Conservation (phyloP, 2,329 filamentous ascomycete genomes). For the Plectosphaerella plurivora region DNA sequence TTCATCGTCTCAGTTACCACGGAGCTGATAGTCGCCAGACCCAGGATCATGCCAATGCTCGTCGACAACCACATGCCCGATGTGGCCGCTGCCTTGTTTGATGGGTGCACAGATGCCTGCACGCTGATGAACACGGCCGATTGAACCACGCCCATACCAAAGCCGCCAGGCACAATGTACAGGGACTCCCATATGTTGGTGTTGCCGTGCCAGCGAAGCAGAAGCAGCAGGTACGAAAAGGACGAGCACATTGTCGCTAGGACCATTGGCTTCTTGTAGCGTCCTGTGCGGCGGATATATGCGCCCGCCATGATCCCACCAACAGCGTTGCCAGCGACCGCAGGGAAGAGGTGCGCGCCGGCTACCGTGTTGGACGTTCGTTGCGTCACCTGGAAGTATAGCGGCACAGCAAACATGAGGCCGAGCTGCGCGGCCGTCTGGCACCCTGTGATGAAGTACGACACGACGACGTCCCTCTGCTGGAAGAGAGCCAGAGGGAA, state of each 20-base stretch:
- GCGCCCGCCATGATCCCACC: constrained; percentile 57
- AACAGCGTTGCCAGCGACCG: constrained; percentile 61
- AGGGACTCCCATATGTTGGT: constrained; percentile 51
- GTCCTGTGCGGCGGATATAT: constrained; percentile 51
- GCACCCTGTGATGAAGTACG: constrained; percentile 45
- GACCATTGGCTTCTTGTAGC: constrained; percentile 51
- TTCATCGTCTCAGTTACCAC: constrained; percentile 17
- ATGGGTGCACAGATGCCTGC: constrained; percentile 30
- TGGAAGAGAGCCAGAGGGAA: constrained; percentile 51
- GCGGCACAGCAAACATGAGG: constrained; percentile 56
- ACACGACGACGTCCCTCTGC: constrained; percentile 46
- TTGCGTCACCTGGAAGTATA: constrained; percentile 65
- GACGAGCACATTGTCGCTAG: constrained; percentile 45
- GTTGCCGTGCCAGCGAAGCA: constrained; percentile 54
- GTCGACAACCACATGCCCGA: constrained; percentile 32
- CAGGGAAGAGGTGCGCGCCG: constrained; percentile 58
- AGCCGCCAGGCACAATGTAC: constrained; percentile 44
- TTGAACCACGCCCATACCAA: constrained; percentile 33
- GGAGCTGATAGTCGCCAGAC: constrained; percentile 30
- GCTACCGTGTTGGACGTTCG: constrained; percentile 52
- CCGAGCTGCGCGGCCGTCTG: constrained; percentile 50
- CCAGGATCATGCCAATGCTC: constrained; percentile 29
- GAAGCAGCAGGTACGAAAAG: constrained; percentile 44
- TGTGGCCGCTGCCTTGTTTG: constrained; percentile 31
- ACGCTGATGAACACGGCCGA: constrained; percentile 35